A percentile compares a stretch with the other conserved stretches of the same genome.
phyloP scores from a whole-genome alignment of 257 asterid genomes.

The Solanum tarapatanum region DNA sequence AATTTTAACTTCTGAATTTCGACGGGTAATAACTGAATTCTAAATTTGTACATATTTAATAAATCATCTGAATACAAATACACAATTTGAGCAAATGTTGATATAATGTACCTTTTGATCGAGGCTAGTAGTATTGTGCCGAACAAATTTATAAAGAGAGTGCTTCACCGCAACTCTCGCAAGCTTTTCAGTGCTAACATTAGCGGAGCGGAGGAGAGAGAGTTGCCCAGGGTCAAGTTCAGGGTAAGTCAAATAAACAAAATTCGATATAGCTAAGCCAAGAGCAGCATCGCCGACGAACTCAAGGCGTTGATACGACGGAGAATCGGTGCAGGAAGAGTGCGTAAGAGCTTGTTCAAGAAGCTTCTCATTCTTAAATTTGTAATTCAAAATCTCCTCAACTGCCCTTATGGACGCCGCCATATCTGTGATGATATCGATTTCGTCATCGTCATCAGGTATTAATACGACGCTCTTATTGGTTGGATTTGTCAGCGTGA shows the following conservation, averaged over 20 bases:
- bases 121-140: slow-evolving; percentile 44
- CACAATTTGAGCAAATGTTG: too few species aligned
- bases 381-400: slow-evolving; percentile 38
- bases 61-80: too few species aligned
- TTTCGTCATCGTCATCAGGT: background rate
- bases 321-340: slow-evolving; percentile 43
- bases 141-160: slow-evolving; percentile 39
- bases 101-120: slow-evolving; percentile 32
- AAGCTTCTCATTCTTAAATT: slow-evolving; percentile 32
- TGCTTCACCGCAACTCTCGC: slow-evolving; percentile 72
- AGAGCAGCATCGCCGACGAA: slow-evolving; percentile 74
- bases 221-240: slow-evolving; percentile 52
- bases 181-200: slow-evolving; percentile 74
- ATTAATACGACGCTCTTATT: background rate
- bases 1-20: background rate
- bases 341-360: slow-evolving; percentile 74
- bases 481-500: background rate
- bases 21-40: background rate
- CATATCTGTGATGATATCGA: slow-evolving; percentile 14
- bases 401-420: slow-evolving; percentile 30
- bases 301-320: slow-evolving; percentile 79
- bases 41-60: too few species aligned
- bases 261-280: slow-evolving; percentile 44
- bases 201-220: slow-evolving; percentile 60
- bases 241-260: slow-evolving; percentile 39